Percentiles rank a stretch among this genome's conserved stretches.
Conservation (phyloP, 2,329 filamentous ascomycete species). For the Colletotrichum musae region DNA sequence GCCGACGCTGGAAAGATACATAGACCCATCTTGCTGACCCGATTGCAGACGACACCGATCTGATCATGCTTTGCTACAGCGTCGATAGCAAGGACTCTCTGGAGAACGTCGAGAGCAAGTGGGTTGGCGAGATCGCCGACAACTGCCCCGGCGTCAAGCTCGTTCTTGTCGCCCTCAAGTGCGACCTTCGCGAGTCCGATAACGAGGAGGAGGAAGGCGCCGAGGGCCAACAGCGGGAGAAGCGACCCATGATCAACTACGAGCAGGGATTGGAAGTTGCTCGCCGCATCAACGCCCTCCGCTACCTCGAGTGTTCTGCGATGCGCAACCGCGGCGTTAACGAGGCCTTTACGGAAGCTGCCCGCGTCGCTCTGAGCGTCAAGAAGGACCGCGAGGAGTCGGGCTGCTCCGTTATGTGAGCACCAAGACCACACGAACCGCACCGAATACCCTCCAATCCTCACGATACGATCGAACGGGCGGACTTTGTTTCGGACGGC, state of each 20-base stretch:
- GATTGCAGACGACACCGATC: slow-evolving; percentile 83
- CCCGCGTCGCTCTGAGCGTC: slow-evolving; percentile 87
- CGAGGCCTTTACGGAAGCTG: slow-evolving; percentile 98
- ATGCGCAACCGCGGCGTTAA: slow-evolving; percentile 99
- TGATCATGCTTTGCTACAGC: slow-evolving; percentile 99
- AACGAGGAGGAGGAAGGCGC: slow-evolving; percentile 77
- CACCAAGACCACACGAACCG: neutral
- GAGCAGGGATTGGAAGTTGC: slow-evolving; percentile 93
- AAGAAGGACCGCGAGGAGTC: slow-evolving; percentile 75
- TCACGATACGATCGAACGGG: slow-evolving; percentile 32
- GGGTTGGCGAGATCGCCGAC: slow-evolving; percentile 97
- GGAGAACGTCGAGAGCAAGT: slow-evolving; percentile 98
- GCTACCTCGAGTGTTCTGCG: slow-evolving; percentile 98
- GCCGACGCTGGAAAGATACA: no score
- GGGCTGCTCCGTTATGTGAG: slow-evolving; percentile 74
- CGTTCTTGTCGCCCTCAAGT: slow-evolving; percentile 96
- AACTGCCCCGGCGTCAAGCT: slow-evolving; percentile 97
- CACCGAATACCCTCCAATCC: slow-evolving; percentile 1
- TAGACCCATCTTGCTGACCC: neutral
- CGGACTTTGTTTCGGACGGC: slow-evolving; percentile 28
- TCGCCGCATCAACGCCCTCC: slow-evolving; percentile 89
- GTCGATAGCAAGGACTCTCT: slow-evolving; percentile 96
- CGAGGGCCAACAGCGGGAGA: slow-evolving; percentile 63
- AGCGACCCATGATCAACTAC: slow-evolving; percentile 84
- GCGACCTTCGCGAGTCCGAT: slow-evolving; percentile 87